A percentile compares a stretch with the other conserved stretches of the same genome.
Conservation (phyloP, 208 protist genomes). For the Crithidia acanthocephali region DNA sequence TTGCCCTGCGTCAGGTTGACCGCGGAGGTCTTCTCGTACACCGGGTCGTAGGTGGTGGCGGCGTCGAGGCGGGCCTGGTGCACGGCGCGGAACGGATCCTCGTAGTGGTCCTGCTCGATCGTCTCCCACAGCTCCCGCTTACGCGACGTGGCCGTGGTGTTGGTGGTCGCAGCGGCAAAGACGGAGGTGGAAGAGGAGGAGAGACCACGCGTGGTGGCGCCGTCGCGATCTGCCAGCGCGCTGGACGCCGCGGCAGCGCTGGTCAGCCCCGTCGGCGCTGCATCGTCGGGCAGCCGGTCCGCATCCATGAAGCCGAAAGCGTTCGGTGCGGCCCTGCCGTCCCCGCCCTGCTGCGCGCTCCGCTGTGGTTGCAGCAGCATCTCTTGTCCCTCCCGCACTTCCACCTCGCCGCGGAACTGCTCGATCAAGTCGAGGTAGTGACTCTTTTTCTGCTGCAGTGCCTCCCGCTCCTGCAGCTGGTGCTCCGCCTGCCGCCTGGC, state of each 20-base stretch:
- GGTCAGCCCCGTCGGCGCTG: not conserved
- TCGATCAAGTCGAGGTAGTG: constrained; percentile 73
- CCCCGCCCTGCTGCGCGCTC: constrained; percentile 2
- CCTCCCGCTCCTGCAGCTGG: constrained; percentile 67
- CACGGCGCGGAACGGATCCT: constrained; percentile 76
- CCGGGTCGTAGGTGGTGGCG: constrained; percentile 59
- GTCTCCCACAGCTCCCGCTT: constrained; percentile 63
- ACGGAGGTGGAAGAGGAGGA: not conserved
- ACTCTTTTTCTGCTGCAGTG: constrained; percentile 52
- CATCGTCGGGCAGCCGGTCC: constrained; percentile 34
- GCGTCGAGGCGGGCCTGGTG: constrained; percentile 90
- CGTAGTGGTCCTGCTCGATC: constrained; percentile 73
- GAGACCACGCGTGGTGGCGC: not conserved
- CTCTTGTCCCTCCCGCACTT: constrained; percentile 76
- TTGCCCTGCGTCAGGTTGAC: constrained; percentile 66
- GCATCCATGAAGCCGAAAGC: constrained; percentile 78
- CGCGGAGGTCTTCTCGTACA: constrained; percentile 60
- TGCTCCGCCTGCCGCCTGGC: constrained; percentile 72
- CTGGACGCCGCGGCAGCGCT: not conserved
- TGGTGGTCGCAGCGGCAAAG: not conserved
- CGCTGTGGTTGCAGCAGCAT: constrained; percentile 40
- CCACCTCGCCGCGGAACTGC: constrained; percentile 66
- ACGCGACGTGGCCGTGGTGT: not conserved
- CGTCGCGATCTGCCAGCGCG: not conserved
- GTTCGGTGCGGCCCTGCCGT: constrained; percentile 29